Evolutionary conservation across 2,329 filamentous ascomycete genomes (phyloP).

Genomic region (Passalora sequoiae): DNA sequence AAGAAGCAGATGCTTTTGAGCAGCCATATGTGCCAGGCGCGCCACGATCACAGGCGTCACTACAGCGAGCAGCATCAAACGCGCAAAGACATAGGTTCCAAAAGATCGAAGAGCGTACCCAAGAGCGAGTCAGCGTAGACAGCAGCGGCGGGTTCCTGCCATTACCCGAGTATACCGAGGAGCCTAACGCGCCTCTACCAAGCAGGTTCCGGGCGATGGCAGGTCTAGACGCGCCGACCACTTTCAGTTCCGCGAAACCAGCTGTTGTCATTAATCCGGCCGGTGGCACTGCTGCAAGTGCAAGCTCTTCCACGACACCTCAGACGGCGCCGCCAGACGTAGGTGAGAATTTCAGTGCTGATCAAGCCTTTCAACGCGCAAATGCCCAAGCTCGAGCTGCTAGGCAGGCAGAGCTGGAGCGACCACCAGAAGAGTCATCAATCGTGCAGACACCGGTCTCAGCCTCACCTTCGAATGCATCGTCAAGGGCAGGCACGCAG

Average conservation of each 20-base stretch:
- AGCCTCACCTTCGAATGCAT: conserved; percentile 1
- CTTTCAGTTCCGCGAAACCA: conserved; percentile 16
- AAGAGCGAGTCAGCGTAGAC: conserved; percentile 45
- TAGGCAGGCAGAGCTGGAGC: conserved; percentile 1
- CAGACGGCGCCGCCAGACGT: conserved; percentile 24
- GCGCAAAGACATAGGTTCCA: conserved; percentile 67
- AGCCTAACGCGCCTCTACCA: conserved; percentile 41
- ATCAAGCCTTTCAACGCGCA: conserved; percentile 25
- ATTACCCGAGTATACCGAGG: conserved; percentile 69
- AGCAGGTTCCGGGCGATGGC: conserved; percentile 35
- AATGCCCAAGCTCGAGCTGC: conserved; percentile 1
- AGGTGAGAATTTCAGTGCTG: conserved; percentile 25
- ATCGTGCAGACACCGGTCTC: conserved; percentile 5
- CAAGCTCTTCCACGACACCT: conserved; percentile 10
- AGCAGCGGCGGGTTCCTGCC: conserved; percentile 78
- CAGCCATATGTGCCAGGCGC: conserved; percentile 34
- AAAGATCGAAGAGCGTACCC: conserved; percentile 50
- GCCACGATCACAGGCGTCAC: conserved; percentile 31
- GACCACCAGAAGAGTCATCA: conserved; percentile 4
- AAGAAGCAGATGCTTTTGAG: conserved; percentile 28
- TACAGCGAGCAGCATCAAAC: conserved; percentile 50
- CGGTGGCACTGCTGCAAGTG: conserved; percentile 2
- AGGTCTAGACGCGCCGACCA: conserved; percentile 30
- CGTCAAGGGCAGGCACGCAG: not conserved
- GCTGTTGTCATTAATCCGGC: conserved; percentile 15